Base-by-base conservation (phyloP, 2,329 filamentous ascomycete genomes). In the Tolypocladium pustulatum region DNA sequence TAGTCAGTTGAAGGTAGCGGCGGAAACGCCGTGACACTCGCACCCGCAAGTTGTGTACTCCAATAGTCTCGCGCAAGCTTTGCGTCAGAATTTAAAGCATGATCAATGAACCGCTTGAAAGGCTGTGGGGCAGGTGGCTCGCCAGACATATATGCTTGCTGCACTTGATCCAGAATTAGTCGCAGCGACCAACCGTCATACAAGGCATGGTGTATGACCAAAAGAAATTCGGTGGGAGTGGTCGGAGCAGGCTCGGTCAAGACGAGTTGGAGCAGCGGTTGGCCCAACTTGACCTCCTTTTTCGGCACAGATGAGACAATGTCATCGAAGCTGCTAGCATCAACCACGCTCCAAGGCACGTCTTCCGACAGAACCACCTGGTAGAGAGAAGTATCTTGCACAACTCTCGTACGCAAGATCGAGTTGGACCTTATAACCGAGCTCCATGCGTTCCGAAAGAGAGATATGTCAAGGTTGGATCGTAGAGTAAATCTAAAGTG, bases 181-280 rank as follows among this genome's bases (percentile, higher is more conserved):
- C 74, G 72, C 72, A 79, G 75, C 1, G 74, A 78, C 78, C 79
- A 81, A 20, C 79, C 79, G 56, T 82, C 80, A 58, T 82, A 82
- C 0, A 81, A 65, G 15, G 75, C 75, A 61, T 82, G 79, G 59
- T 82, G 79, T 64, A 80, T 75, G 0, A 77, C 77, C 62, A 78
- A 67, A 51, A 41, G 22, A 55, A 61, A 40, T 25, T 57, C 49
- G 12, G 38, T n/a, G 12, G 34, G 13, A 54, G 30, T 3, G 38
- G 20, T 22, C n/a, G 37, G 15, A 12, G 30, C 12, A 17, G 53
- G 36, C 34, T n/a, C 32, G 32, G 52, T 57, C 1, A 62, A 22
- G 22, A 81, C 72, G 59, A 80, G 77, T 59, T 75, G 68, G 3
- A 75, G 71, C 9, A 78, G 66, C 3, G 73, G 69, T 52, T 66